Evolutionary conservation across 257 asterid genomes (phyloP), one percentile per base, ranked within the genome.

Genomic region (Verbascum thapsus): DNA sequence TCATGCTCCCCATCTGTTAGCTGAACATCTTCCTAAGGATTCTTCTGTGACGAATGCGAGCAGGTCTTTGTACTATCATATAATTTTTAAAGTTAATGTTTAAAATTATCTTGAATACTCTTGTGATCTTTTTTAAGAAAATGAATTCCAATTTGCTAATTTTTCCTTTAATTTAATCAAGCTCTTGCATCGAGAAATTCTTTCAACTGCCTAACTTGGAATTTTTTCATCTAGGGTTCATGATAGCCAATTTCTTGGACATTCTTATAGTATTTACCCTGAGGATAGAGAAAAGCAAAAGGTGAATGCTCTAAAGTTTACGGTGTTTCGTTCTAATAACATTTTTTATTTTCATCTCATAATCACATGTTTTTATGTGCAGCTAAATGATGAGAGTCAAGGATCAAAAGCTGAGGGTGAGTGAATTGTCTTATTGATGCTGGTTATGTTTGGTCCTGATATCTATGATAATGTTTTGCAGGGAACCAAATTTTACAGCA

Each of bases 401-500:
- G 58, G 37, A 11, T 75, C 76, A 41, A 79, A 81, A 60, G 54
- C 72, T 49, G 82, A 75, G 42, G 91, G 88, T 84, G 75, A 84
- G 87, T 72, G 45, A 38, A 38, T 37, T 23, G 10, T 8, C 47
- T 67, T 70, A 34, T 47, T 52, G 34, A 42, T 52, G 47, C 64
- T 72, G 47, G 11, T 61, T 23, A 17, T 34, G 20, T 38, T 43
- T 19, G 20, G 11, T 35, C 20, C 44, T 32, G 55, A 69, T 53
- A 10, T 38, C 39, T 34, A 41, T 11, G 16, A 17, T 15, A 17
- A n/a, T 34, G 39, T 13, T 62, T 34, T 39, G 44, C 7, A 43
- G 19, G 42, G 35, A 23, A 40, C 23, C 5, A 15, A 49, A 17
- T 13, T 35, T 22, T 52, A 32, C 61, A 13, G 11, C 34, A 11